Evolutionary conservation across 2,329 filamentous ascomycete species (phyloP), one percentile per base, ranked within the genome.

Genomic region (Periconia digitata): DNA sequence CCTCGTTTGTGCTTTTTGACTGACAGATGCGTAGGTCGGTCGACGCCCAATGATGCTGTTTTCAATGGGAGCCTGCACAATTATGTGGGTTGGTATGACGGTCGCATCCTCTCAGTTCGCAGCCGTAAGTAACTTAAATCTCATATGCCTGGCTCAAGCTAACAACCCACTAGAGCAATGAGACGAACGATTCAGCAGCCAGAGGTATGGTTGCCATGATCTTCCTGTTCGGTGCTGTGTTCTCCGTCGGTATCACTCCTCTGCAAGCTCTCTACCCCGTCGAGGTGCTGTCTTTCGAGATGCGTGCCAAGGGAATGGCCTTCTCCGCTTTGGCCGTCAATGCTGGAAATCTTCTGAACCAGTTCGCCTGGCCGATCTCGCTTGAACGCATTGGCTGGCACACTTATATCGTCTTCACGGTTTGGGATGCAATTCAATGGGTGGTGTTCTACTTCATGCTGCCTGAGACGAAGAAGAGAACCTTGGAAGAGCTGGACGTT

Each of bases 201-300:
- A 32, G n/a, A 12, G 27, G 10, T 32, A 32, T 15, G 4, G 27
- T 32, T 15, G 27, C 27, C 3, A 32, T 32, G 27, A 32, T 32
- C 12, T 32, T 32, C 10, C 4, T 32, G 3, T 32, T 32, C n/a
- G 27, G 27, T 10, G n/a, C n/a, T 34, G 58, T 62, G 41, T 72
- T 63, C 49, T 49, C 62, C 8, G 61, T 62, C 35, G 69, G 67
- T 43, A 64, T 66, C 50, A 72, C 69, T 3, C 67, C 68, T 12
- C 58, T 70, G 6, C 66, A 65, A 44, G 65, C 62, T 1, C 52
- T 70, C 1, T 71, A 69, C 46, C 56, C 64, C 13, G 63, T 66
- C 10, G 68, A 71, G 38, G 62, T 64, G n/a, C 62, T 71, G 35
- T 63, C 64, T 32, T 69, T 67, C 48, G 59, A 63, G 34, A 70